Conservation (phyloP, 352 stramenopile genomes). For the Lagenidium sp. region DNA sequence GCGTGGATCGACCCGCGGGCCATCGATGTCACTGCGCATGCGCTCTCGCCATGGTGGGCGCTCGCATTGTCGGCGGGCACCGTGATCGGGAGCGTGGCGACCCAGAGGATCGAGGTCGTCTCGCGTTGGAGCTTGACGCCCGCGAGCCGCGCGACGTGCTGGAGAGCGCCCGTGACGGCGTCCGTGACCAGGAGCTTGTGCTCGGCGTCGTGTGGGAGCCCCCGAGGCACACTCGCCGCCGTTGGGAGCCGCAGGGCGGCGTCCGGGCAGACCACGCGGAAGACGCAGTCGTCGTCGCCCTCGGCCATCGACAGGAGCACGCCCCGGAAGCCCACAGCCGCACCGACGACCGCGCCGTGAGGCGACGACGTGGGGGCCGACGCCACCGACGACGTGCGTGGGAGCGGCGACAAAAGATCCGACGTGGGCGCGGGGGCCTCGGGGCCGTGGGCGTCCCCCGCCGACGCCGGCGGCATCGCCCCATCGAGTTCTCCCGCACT, state of each 20-base stretch:
- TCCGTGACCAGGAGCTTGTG: conserved; percentile 52
- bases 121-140: conserved; percentile 24
- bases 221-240: conserved; percentile 1
- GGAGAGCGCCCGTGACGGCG: conserved; percentile 33
- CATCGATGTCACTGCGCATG: no score
- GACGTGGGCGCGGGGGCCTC: no score
- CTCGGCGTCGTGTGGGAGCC: conserved; percentile 17
- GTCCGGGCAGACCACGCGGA: conserved; percentile 42
- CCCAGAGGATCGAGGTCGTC: conserved; percentile 43
- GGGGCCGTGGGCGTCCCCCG: no score
- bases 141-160: conserved; percentile 38
- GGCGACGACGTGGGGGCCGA: not conserved
- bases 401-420: no score
- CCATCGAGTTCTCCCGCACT: no score
- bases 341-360: not conserved
- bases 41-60: not conserved
- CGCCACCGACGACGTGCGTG: not conserved
- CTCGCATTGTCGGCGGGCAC: not conserved
- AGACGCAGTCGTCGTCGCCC: conserved; percentile 17
- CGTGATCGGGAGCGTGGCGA: conserved; percentile 8
- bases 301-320: conserved; percentile 39
- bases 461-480: no score
- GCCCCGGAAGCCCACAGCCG: conserved; percentile 57
- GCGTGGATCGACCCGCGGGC: conserved; percentile 2
- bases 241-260: conserved; percentile 31